phyloP scores from a whole-genome alignment of 164 flowering plant genomes.

The Annona cherimola region DNA sequence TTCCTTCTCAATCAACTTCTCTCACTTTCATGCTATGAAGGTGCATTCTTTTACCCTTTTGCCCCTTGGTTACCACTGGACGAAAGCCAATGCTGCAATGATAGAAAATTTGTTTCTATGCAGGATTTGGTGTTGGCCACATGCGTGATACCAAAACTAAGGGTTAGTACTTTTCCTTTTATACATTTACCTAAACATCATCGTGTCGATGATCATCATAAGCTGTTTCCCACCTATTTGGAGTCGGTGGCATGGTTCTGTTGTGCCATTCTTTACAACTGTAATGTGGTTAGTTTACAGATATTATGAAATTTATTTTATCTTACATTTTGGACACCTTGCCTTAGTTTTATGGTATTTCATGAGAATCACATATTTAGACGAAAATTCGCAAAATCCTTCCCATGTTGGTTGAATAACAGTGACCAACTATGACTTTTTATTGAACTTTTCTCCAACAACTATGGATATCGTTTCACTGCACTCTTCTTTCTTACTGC shows the following conservation, averaged over 20 bases:
- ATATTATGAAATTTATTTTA: too few species aligned
- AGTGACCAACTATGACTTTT: not conserved
- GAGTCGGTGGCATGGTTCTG: too few species aligned
- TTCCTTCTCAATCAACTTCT: conserved; percentile 98
- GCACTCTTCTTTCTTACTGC: not conserved
- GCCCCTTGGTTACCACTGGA: not conserved
- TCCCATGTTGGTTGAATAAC: not conserved
- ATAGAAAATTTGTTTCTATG: conserved; percentile 8
- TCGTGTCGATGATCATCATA: too few species aligned
- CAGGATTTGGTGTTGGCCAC: conserved; percentile 99
- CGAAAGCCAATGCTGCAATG: not conserved
- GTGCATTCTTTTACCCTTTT: conserved; percentile 26
- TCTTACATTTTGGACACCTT: too few species aligned
- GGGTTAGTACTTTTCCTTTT: conserved; percentile 34
- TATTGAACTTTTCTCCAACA: not conserved
- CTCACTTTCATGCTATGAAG: conserved; percentile 96
- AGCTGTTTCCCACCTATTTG: too few species aligned
- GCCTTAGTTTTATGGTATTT: too few species aligned
- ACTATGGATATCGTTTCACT: conserved; percentile 1
- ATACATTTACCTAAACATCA: too few species aligned
- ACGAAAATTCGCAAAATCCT: not conserved
- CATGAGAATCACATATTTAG: too few species aligned
- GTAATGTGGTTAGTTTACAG: too few species aligned
- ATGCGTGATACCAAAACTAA: conserved; percentile 99
- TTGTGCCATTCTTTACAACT: too few species aligned